Evolutionary conservation across 202 grass and related monocot species (phyloP).

Genomic region (Hordeum pubiflorum): DNA sequence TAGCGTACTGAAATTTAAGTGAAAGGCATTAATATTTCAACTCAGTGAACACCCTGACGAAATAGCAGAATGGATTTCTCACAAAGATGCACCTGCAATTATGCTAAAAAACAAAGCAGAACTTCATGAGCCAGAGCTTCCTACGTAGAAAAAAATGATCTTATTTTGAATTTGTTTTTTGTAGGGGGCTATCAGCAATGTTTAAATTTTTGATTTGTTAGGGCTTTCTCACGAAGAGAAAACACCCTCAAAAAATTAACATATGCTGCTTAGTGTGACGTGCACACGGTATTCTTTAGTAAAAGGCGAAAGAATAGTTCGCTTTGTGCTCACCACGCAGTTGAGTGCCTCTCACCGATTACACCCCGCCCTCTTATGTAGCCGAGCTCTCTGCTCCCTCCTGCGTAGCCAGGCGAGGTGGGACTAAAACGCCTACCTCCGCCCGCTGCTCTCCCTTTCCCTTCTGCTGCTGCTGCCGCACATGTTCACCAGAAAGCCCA

Average conservation of each 20-base stretch:
- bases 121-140: no score
- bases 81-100: no score
- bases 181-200: no score
- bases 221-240: not conserved
- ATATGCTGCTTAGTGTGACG: constrained; percentile 40
- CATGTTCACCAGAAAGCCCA: not conserved
- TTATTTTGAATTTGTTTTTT: no score
- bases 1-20: no score
- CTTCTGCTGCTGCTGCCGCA: not conserved
- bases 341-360: not conserved
- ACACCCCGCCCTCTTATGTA: not conserved
- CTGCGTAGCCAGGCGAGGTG: not conserved
- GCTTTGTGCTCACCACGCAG: constrained; percentile 66
- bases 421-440: not conserved
- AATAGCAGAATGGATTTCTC: no score
- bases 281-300: constrained; percentile 87
- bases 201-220: not conserved
- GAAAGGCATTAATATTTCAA: no score
- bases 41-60: no score
- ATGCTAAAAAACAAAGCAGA: no score
- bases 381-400: not conserved
- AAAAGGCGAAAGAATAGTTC: constrained; percentile 94
- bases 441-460: not conserved
- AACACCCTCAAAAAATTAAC: constrained; percentile 39
- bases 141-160: no score